phyloP scores from a whole-genome alignment of 2,329 filamentous ascomycete species.

The Samsoniella hepiali region DNA sequence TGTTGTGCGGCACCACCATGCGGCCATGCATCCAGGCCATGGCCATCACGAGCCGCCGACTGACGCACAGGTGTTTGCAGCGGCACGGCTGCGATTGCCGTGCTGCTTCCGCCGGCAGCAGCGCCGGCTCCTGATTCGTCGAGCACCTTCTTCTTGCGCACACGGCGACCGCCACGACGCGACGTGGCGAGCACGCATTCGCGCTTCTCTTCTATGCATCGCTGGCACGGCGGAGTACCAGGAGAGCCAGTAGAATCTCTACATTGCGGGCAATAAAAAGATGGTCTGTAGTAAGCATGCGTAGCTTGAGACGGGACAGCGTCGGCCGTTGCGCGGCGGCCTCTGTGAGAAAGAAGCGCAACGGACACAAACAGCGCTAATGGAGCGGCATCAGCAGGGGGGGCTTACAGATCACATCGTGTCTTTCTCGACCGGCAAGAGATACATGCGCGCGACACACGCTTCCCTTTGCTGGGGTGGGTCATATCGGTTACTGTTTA shows the following conservation, averaged over 20 bases:
- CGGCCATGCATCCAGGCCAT: conserved; percentile 20
- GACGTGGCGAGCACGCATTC: conserved; percentile 42
- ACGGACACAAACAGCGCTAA: neutral
- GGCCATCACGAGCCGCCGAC: neutral
- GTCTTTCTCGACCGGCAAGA: conserved; percentile 33
- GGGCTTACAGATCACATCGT: conserved; percentile 32
- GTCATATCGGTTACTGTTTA: conserved; percentile 15
- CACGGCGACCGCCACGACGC: conserved; percentile 34
- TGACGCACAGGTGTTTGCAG: conserved; percentile 1
- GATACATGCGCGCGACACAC: conserved; percentile 32
- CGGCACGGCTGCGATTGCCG: neutral
- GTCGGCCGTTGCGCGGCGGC: neutral
- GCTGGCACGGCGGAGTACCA: conserved; percentile 35
- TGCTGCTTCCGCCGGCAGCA: neutral
- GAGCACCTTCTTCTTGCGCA: conserved; percentile 14
- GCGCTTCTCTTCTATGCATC: conserved; percentile 36
- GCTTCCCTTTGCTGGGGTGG: conserved; percentile 25
- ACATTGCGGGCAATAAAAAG: conserved; percentile 1
- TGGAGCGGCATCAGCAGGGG: neutral
- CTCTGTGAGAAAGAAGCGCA: neutral
- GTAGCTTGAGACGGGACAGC: neutral
- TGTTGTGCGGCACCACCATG: neutral
- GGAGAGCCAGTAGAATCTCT: conserved; percentile 35
- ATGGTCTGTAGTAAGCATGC: neutral
- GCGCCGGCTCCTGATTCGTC: neutral